These are phyloP conservation scores for Ambrosiella cleistominuta DNA, from an alignment of 2,329 filamentous ascomycete genomes.

Conservation along the genomic window DNA sequence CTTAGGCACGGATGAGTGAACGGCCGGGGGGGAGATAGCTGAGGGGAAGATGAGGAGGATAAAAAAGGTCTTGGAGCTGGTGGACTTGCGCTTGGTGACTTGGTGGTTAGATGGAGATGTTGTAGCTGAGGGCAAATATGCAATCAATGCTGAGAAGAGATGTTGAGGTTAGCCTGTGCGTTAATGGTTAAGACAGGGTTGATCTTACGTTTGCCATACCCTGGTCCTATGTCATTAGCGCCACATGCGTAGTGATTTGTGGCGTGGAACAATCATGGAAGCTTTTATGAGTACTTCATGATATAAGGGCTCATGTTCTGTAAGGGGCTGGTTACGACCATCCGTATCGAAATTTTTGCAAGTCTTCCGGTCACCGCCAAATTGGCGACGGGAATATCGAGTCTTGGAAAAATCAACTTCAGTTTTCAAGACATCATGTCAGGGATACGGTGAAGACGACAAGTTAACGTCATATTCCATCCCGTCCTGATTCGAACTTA, in stretches of 20 bases:
- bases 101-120: background rate
- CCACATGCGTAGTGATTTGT: background rate
- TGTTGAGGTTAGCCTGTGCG: background rate
- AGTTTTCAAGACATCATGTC: background rate
- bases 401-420: background rate
- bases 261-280: conserved; percentile 1
- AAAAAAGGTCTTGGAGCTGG: no score
- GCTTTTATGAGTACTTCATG: background rate
- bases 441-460: background rate
- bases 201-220: background rate
- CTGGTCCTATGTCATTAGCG: background rate
- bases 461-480: background rate
- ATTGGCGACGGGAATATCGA: background rate
- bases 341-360: background rate
- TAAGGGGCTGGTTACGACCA: background rate
- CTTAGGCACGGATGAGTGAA: background rate
- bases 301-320: no score
- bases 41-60: background rate
- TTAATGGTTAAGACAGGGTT: background rate
- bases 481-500: no score
- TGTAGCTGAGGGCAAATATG: background rate
- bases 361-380: background rate
- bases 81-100: background rate
- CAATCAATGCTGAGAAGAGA: background rate
- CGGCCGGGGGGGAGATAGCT: background rate